Conservation (phyloP, 2,329 filamentous ascomycete species). For the Monilinia fructigena region DNA sequence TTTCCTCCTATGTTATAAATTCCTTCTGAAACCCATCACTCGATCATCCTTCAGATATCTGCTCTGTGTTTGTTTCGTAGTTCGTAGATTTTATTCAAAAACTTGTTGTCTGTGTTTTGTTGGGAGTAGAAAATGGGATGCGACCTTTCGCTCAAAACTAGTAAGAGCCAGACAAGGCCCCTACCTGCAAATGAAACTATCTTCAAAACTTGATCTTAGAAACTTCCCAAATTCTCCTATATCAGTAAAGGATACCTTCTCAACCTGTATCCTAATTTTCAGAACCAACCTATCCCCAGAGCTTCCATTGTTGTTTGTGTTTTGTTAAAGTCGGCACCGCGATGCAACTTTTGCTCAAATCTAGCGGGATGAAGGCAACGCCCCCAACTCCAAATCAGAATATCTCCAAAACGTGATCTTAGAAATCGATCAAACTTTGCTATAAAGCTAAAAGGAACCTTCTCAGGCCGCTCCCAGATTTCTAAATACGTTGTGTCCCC, state of each 20-base stretch:
- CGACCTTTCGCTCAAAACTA: neutral
- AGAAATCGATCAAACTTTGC: neutral
- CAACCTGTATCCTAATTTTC: rapidly evolving
- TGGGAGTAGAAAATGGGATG: neutral
- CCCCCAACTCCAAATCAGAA: slow-evolving; percentile 1
- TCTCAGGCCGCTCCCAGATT: neutral
- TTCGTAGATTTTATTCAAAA: neutral
- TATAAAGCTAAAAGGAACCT: rapidly evolving
- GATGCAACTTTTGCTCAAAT: slow-evolving; percentile 15
- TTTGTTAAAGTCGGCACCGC: neutral
- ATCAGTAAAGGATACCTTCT: neutral
- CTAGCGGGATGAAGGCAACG: neutral
- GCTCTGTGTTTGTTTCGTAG: neutral
- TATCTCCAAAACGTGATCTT: slow-evolving; percentile 4
- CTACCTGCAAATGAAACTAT: neutral
- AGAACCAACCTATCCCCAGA: neutral
- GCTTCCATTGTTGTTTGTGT: neutral
- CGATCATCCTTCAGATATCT: neutral
- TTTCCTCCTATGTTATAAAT: neutral
- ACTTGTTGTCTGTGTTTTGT: neutral
- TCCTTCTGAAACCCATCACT: neutral
- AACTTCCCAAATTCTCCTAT: neutral
- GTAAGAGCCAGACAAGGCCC: neutral
- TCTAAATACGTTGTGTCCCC: too few species aligned
- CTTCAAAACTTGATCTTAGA: neutral